A percentile compares a stretch with the other conserved stretches of the same genome.
These are phyloP conservation scores for Solanum chiquidenum DNA, from an alignment of 257 asterid species.

Conservation along the genomic window DNA sequence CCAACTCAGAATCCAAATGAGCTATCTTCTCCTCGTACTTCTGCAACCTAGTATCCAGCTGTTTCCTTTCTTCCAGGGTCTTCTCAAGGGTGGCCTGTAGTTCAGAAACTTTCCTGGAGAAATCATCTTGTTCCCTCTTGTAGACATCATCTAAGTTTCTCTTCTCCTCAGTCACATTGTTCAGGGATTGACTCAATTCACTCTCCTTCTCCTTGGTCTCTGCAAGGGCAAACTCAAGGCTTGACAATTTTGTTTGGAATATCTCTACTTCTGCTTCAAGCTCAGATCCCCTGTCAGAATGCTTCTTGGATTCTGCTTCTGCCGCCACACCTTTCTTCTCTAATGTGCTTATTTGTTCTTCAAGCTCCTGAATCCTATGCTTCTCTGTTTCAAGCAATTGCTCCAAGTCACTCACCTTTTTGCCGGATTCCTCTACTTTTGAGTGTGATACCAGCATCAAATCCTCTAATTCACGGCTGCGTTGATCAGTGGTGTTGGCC, in stretches of 20 bases:
- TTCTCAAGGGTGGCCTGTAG: constrained; percentile 32
- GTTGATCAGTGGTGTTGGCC: constrained; percentile 47
- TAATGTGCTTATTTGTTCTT: constrained; percentile 49
- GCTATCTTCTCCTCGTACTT: constrained; percentile 42
- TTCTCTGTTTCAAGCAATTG: constrained; percentile 68
- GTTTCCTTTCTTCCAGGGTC: constrained; percentile 47
- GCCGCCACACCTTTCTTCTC: constrained; percentile 42
- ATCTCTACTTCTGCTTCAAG: constrained; percentile 56
- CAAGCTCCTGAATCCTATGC: constrained; percentile 71
- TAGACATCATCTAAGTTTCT: constrained; percentile 38
- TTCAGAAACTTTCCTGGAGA: constrained; percentile 42
- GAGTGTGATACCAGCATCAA: constrained; percentile 55
- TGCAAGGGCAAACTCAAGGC: constrained; percentile 53
- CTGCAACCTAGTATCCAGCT: constrained; percentile 32
- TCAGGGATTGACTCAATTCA: constrained; percentile 35
- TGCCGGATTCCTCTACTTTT: constrained; percentile 46
- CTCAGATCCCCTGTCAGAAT: constrained; percentile 42
- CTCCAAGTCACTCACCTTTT: constrained; percentile 60
- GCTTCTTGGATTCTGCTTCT: constrained; percentile 40
- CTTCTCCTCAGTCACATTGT: constrained; percentile 49
- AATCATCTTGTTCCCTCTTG: constrained; percentile 14
- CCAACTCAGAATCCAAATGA: constrained; percentile 42
- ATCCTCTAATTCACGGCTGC: constrained; percentile 71
- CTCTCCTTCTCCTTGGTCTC: constrained; percentile 58
- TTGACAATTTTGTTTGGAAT: constrained; percentile 45